A percentile compares a stretch with the other conserved stretches of the same genome.
Conservation (phyloP, 2,329 filamentous ascomycete genomes). For the Fusarium proliferatum region DNA sequence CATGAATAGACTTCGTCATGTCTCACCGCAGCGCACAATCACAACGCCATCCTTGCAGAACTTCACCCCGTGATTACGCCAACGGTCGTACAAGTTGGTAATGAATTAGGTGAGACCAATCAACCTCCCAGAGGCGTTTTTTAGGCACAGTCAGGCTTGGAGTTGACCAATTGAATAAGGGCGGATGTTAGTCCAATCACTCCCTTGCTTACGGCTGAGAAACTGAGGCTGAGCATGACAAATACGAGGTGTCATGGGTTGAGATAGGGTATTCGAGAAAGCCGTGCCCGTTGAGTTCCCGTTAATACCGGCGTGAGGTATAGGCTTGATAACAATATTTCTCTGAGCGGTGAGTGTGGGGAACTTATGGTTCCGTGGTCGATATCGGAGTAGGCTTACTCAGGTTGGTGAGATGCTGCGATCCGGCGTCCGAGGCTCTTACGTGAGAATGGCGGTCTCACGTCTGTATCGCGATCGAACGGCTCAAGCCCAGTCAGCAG, state of each 20-base stretch:
- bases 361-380: background rate
- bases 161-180: background rate
- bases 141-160: background rate
- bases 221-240: background rate
- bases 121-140: accelerated
- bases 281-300: too few species aligned
- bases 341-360: background rate
- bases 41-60: background rate
- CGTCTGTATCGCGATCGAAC: too few species aligned
- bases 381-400: background rate
- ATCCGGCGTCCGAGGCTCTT: background rate
- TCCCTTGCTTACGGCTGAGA: background rate
- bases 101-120: background rate
- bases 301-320: background rate
- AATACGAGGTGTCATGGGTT: background rate
- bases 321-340: background rate
- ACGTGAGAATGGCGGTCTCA: background rate
- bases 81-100: background rate
- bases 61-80: background rate
- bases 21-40: background rate
- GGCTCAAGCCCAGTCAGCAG: background rate
- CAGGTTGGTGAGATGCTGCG: background rate
- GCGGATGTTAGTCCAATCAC: background rate
- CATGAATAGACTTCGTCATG: background rate
- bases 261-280: background rate